Base-by-base conservation (phyloP, 2,329 filamentous ascomycete species). In the Graphilbum sp. region DNA sequence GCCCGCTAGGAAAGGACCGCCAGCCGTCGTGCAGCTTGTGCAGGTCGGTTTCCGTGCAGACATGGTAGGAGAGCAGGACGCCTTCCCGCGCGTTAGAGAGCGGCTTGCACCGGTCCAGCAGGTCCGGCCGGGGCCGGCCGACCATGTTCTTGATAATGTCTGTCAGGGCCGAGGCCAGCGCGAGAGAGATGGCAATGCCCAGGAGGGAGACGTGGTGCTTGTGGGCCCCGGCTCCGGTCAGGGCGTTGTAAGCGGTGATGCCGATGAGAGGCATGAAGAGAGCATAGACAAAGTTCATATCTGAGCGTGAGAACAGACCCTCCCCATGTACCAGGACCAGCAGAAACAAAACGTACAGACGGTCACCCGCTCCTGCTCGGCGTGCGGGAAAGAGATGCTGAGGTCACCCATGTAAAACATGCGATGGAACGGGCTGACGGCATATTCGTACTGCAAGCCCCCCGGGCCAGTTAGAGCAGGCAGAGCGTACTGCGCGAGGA, bases 381-480 rank as follows among this genome's bases (percentile, higher is more conserved):
- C 85, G 58, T 93, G 81, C 1, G 90, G 90, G 52, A 80, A 95
- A 46, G 84, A 78, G 42, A 96, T 85, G 36, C 75, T 66, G 19
- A 82, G 69, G 54, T 96, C 85, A 54, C 86, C 81, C 44, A 96
- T 71, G 46, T 75, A 81, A 61, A 98, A 96, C 74, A 95, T 81
- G 59, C 84, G 85, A 56, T 96, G 86, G 55, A 96, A 96, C 0
- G 90, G 90, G 43, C 79, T 76, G 49, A 83, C 69, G 46, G 80
- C 66, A 49, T 81, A 62, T 56, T 75, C 66, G 32, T 84, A 66
- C 69, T 83, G 9, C n/a, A n/a, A n/a, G n/a, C n/a, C n/a, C n/a
- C n/a, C n/a, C n/a, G n/a, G n/a, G n/a, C n/a, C n/a, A n/a, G n/a
- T n/a, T n/a, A n/a, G n/a, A n/a, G n/a, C n/a, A n/a, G n/a, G n/a